These are phyloP conservation scores for Irpex sp. DNA, from an alignment of 1,284 basidiomycete species.

Conservation along the genomic window DNA sequence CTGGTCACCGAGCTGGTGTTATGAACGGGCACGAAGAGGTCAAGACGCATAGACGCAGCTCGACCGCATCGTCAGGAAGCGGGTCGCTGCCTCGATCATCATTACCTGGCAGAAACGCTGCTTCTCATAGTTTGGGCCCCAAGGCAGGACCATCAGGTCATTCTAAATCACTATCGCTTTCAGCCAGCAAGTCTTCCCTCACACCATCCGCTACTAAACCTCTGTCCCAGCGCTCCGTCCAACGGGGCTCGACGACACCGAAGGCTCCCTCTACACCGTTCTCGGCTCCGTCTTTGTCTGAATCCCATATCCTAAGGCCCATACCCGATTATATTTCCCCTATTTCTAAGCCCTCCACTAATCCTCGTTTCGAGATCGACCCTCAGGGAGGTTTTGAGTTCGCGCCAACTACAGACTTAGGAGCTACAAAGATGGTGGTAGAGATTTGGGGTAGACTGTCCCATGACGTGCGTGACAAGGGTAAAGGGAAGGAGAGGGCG, in stretches of 20 bases:
- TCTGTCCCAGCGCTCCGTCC: slow-evolving; percentile 1
- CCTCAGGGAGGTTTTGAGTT: slow-evolving; percentile 41
- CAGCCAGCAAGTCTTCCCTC: slow-evolving; percentile 9
- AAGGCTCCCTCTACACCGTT: neutral
- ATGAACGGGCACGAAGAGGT: neutral
- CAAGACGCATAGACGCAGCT: slow-evolving; percentile 5
- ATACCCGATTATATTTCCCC: slow-evolving; percentile 67
- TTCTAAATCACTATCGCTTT: slow-evolving; percentile 11
- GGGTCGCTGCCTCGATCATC: slow-evolving; percentile 14
- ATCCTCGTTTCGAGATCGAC: slow-evolving; percentile 68
- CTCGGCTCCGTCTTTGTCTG: slow-evolving; percentile 13
- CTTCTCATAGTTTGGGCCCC: neutral
- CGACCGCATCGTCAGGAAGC: slow-evolving; percentile 1
- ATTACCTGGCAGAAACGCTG: slow-evolving; percentile 7
- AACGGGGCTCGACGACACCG: neutral
- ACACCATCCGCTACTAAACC: slow-evolving; percentile 13
- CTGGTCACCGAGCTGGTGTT: neutral
- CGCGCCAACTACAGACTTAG: slow-evolving; percentile 44
- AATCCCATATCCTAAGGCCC: slow-evolving; percentile 8
- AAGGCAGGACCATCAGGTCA: slow-evolving; percentile 5
- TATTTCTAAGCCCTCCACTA: slow-evolving; percentile 70
- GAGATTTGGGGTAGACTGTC: slow-evolving; percentile 55
- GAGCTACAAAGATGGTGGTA: slow-evolving; percentile 45
- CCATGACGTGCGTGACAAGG: slow-evolving; percentile 24
- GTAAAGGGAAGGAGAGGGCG: slow-evolving; percentile 39